Percentiles rank a stretch among this genome's conserved stretches.
Evolutionary conservation across 192 early-diverging fungal species (phyloP).

Genomic region (Coemansia sp.): DNA sequence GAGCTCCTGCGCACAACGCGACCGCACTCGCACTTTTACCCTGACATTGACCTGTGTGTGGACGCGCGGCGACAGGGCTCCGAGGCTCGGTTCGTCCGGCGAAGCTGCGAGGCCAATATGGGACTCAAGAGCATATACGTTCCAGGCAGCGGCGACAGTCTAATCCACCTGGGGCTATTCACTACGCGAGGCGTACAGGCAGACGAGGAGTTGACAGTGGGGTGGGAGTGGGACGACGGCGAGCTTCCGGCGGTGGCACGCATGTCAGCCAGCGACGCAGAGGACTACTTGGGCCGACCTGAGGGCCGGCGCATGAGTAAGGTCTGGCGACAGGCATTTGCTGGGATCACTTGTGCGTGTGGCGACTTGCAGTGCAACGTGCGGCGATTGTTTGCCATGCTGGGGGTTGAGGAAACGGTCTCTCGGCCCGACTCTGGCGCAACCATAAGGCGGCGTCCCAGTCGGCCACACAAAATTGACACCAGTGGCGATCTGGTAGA

Average conservation of each 20-base stretch:
- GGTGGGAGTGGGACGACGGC: conserved; percentile 70
- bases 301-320: conserved; percentile 57
- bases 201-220: conserved; percentile 71
- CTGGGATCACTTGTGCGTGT: conserved; percentile 46
- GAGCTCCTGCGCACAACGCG: conserved; percentile 64
- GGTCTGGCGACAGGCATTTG: conserved; percentile 58
- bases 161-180: conserved; percentile 71
- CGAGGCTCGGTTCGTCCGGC: conserved; percentile 67
- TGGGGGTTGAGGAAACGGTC: conserved; percentile 43
- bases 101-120: conserved; percentile 71
- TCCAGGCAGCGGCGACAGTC: conserved; percentile 45
- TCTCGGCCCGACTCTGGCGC: conserved; percentile 13
- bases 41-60: conserved; percentile 66
- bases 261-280: conserved; percentile 36
- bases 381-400: conserved; percentile 46
- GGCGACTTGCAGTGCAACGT: conserved; percentile 32
- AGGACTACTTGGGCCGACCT: conserved; percentile 47
- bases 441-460: conserved; percentile 30
- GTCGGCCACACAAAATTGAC: conserved; percentile 21
- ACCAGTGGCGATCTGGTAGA: neutral
- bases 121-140: conserved; percentile 65
- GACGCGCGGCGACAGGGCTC: conserved; percentile 72
- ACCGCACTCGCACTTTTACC: conserved; percentile 69
- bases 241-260: conserved; percentile 48
- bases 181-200: conserved; percentile 59